These are phyloP conservation scores for Massariosphaeria phaeospora DNA, from an alignment of 495 filamentous ascomycete genomes.

Conservation along the genomic window DNA sequence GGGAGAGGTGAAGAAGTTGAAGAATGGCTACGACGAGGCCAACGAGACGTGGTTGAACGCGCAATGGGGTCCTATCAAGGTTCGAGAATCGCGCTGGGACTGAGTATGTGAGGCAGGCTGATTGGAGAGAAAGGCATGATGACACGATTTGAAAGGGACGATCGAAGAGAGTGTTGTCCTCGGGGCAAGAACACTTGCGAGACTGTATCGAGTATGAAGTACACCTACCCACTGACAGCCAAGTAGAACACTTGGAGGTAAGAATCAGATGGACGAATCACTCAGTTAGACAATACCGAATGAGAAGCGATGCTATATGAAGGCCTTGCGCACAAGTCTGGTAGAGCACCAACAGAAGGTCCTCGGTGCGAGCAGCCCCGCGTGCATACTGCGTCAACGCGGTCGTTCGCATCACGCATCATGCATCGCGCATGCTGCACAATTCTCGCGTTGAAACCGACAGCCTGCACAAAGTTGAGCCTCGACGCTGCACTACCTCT, in stretches of 20 bases:
- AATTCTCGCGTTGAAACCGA: constrained; percentile 18
- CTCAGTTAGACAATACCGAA: too few relatives aligned
- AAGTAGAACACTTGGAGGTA: too few relatives aligned
- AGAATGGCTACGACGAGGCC: constrained; percentile 5
- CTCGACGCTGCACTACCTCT: too few relatives aligned
- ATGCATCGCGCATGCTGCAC: constrained; percentile 5
- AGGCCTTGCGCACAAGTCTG: neutral
- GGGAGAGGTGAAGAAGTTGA: neutral
- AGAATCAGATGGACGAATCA: too few relatives aligned
- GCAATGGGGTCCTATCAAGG: too few relatives aligned
- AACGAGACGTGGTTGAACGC: constrained; percentile 3
- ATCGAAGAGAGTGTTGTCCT: neutral
- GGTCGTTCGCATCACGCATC: constrained; percentile 11
- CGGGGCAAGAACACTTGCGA: neutral
- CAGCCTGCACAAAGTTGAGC: constrained; percentile 9
- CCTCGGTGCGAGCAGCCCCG: neutral
- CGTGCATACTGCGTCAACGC: constrained; percentile 23
- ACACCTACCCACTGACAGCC: too few relatives aligned
- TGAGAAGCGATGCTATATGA: neutral
- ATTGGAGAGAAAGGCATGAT: too few relatives aligned
- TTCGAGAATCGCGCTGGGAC: too few relatives aligned
- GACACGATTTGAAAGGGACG: neutral
- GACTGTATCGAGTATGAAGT: neutral
- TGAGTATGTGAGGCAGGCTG: too few relatives aligned
- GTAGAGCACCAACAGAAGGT: constrained; percentile 1